phyloP scores from a whole-genome alignment of 1,284 basidiomycete species.

The Phellopilus nigrolimitatus region DNA sequence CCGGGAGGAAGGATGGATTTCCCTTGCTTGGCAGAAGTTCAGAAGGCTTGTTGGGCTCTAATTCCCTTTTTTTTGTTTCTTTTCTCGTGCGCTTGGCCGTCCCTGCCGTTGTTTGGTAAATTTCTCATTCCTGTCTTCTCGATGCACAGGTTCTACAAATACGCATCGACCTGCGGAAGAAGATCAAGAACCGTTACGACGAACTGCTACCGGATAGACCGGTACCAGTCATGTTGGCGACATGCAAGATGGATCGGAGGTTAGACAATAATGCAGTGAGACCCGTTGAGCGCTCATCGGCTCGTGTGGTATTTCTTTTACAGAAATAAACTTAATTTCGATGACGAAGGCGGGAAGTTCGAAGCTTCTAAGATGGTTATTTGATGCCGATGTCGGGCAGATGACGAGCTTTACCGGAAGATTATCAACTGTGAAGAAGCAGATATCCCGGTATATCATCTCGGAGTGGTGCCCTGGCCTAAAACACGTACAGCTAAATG shows the following conservation, averaged over 20 bases:
- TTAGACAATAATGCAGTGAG: slow-evolving; percentile 11
- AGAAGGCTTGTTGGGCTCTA: slow-evolving; percentile 65
- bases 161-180: slow-evolving; percentile 3
- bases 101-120: slow-evolving; percentile 20
- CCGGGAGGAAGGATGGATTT: slow-evolving; percentile 54
- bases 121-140: slow-evolving; percentile 16
- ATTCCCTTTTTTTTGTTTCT: slow-evolving; percentile 46
- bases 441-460: neutral
- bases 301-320: slow-evolving; percentile 12
- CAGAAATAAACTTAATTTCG: slow-evolving; percentile 14
- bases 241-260: slow-evolving; percentile 16
- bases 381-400: slow-evolving; percentile 2
- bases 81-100: slow-evolving; percentile 31
- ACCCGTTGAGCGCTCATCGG: slow-evolving; percentile 10
- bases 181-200: slow-evolving; percentile 16
- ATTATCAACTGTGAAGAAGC: neutral
- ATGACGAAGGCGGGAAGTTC: neutral
- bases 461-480: slow-evolving; percentile 4
- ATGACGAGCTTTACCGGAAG: slow-evolving; percentile 4
- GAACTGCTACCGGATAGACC: slow-evolving; percentile 18
- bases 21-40: slow-evolving; percentile 61
- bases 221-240: slow-evolving; percentile 19
- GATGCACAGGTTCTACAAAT: slow-evolving; percentile 15
- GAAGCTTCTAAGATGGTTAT: neutral
- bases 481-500: neutral